Evolutionary conservation across 768 basidiomycete species (phyloP).

Genomic region (Cubamyces sp.): DNA sequence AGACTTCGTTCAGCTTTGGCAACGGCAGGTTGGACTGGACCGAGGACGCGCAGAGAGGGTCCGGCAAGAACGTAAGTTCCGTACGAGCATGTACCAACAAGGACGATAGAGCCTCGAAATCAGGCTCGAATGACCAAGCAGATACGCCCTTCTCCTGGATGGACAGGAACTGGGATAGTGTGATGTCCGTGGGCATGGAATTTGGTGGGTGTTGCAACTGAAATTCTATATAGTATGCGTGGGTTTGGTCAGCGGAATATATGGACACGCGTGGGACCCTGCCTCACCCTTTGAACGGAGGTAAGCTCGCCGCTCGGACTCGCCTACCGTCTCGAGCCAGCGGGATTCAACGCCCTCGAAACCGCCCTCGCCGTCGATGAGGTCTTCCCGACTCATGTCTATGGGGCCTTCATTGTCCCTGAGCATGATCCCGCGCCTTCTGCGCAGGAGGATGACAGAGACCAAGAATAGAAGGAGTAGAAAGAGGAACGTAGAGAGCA

Average conservation of each 20-base stretch:
- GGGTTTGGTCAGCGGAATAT: background rate
- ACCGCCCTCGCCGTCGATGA: conserved; percentile 90
- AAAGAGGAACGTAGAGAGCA: conserved; percentile 90
- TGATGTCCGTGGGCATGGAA: conserved; percentile 97
- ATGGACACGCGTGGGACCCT: conserved; percentile 2
- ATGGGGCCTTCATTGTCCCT: conserved; percentile 90
- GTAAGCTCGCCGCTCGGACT: conserved; percentile 71
- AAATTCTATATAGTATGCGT: conserved; percentile 53
- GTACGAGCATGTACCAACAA: conserved; percentile 94
- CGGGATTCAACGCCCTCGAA: conserved; percentile 90
- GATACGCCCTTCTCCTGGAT: conserved; percentile 99
- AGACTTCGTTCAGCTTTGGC: conserved; percentile 97
- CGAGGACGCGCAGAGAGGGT: conserved; percentile 90
- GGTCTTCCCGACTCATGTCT: conserved; percentile 91
- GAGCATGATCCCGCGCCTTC: conserved; percentile 75
- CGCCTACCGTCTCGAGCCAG: conserved; percentile 87
- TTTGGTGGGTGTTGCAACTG: conserved; percentile 91
- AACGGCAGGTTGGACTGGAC: conserved; percentile 97
- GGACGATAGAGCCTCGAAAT: conserved; percentile 93
- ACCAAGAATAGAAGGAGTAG: conserved; percentile 90
- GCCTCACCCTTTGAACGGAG: conserved; percentile 81
- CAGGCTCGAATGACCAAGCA: conserved; percentile 99
- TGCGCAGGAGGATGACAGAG: conserved; percentile 83
- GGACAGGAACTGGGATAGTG: conserved; percentile 95
- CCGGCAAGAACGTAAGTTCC: conserved; percentile 97